Conservation (phyloP, 306 rosid genomes). For the Prunus padus region DNA sequence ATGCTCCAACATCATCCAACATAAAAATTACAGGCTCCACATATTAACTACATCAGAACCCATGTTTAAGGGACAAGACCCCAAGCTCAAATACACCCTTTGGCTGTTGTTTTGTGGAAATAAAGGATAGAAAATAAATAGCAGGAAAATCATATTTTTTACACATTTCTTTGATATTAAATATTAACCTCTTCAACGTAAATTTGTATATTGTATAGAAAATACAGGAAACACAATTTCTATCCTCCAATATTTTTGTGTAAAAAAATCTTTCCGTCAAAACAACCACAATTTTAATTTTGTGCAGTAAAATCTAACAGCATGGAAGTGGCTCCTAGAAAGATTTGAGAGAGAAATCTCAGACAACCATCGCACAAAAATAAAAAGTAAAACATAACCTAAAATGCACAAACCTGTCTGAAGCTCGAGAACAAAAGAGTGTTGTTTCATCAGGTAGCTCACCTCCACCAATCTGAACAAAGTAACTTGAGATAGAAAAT, state of each 20-base stretch:
- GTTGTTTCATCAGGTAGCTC: constrained; percentile 92
- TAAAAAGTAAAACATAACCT: constrained; percentile 15
- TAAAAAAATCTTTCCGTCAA: neutral
- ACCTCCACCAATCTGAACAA: constrained; percentile 91
- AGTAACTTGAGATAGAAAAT: constrained; percentile 31
- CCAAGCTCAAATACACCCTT: neutral
- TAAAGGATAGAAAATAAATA: neutral
- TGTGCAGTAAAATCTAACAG: constrained; percentile 35
- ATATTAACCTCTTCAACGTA: neutral
- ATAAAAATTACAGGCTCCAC: too few relatives aligned
- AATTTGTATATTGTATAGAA: neutral
- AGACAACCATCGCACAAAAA: constrained; percentile 17
- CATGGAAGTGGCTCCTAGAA: constrained; percentile 29
- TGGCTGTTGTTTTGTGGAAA: neutral
- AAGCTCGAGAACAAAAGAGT: constrained; percentile 73
- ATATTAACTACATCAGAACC: too few relatives aligned
- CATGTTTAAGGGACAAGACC: neutral
- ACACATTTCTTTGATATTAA: neutral
- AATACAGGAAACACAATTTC: neutral
- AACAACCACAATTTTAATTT: constrained; percentile 5
- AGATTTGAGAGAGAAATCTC: constrained; percentile 3
- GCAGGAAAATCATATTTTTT: neutral
- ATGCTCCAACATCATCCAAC: neutral
- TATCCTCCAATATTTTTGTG: neutral
- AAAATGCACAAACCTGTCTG: constrained; percentile 70